Percentiles rank a stretch among this genome's conserved stretches.
These are phyloP conservation scores for Fusarium citri DNA, from an alignment of 2,329 filamentous ascomycete species.

Conservation along the genomic window DNA sequence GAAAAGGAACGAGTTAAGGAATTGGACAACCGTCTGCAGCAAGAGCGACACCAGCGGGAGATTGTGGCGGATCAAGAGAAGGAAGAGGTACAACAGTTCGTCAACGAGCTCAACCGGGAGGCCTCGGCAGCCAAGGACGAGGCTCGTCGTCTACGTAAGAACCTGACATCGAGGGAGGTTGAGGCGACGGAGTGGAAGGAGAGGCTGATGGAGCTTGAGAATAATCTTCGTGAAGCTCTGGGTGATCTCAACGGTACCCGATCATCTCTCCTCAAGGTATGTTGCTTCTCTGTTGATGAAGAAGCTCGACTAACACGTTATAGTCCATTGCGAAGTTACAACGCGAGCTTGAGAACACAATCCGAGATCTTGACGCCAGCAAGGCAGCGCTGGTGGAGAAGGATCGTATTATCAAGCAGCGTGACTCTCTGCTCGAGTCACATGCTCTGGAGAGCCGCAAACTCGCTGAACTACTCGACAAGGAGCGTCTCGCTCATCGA, in stretches of 20 bases:
- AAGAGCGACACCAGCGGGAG: conserved; percentile 88
- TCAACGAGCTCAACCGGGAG: conserved; percentile 92
- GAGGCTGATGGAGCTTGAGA: conserved; percentile 88
- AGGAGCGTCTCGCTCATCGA: conserved; percentile 85
- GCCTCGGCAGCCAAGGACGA: conserved; percentile 87
- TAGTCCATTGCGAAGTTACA: conserved; percentile 88
- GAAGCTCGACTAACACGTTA: conserved; percentile 27
- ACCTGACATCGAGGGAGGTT: conserved; percentile 82
- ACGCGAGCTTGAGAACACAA: conserved; percentile 84
- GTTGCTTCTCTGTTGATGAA: conserved; percentile 22
- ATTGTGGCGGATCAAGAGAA: conserved; percentile 89
- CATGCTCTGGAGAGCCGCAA: conserved; percentile 88
- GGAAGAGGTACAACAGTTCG: conserved; percentile 91
- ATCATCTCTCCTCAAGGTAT: conserved; percentile 83
- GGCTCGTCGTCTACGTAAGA: conserved; percentile 83
- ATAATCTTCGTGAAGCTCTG: conserved; percentile 84
- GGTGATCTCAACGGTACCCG: conserved; percentile 89
- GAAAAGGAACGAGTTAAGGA: conserved; percentile 82
- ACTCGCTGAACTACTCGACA: conserved; percentile 87
- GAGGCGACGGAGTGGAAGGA: conserved; percentile 94
- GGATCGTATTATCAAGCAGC: conserved; percentile 88
- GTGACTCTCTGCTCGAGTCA: conserved; percentile 87
- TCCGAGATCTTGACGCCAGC: conserved; percentile 82
- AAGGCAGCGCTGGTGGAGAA: conserved; percentile 87
- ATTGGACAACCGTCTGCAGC: conserved; percentile 78